These are phyloP conservation scores for Lotmaria passim DNA, from an alignment of 208 protist genomes.

Conservation along the genomic window DNA sequence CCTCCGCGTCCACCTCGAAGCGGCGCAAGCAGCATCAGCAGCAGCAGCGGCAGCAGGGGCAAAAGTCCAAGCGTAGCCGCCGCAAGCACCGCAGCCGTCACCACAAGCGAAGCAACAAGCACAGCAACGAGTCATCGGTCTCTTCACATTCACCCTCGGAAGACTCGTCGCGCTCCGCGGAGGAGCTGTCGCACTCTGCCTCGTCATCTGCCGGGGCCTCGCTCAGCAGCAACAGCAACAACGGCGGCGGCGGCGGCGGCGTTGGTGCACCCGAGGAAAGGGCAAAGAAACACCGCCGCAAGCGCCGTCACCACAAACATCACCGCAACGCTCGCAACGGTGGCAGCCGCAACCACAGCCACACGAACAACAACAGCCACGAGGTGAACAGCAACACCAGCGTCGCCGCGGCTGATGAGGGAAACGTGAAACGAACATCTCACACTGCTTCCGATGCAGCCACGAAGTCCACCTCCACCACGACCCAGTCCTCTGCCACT, in stretches of 20 bases:
- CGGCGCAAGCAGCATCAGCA: conserved; percentile 3
- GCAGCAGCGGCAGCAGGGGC: background rate
- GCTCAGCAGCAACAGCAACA: too few species aligned
- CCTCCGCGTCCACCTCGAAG: conserved; percentile 8
- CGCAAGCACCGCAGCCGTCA: conserved; percentile 9
- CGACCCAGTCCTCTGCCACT: conserved; percentile 9
- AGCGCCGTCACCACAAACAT: conserved; percentile 7
- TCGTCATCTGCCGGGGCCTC: conserved; percentile 3
- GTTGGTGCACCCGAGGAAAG: background rate
- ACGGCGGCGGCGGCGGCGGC: too few species aligned
- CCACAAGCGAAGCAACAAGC: conserved; percentile 2
- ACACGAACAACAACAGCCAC: background rate
- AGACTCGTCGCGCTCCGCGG: background rate
- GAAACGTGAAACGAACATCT: background rate
- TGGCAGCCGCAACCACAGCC: too few species aligned
- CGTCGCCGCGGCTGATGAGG: background rate
- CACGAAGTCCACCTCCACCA: conserved; percentile 3
- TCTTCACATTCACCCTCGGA: background rate
- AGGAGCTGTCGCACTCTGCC: background rate
- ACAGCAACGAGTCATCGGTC: background rate
- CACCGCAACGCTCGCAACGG: too few species aligned
- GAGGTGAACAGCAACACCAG: conserved; percentile 1
- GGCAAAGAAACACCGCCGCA: conserved; percentile 1
- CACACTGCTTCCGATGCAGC: background rate
- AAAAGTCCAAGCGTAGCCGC: background rate